Base-by-base conservation (phyloP, 192 early-diverging fungal genomes). In the Umbelopsis sp. region DNA sequence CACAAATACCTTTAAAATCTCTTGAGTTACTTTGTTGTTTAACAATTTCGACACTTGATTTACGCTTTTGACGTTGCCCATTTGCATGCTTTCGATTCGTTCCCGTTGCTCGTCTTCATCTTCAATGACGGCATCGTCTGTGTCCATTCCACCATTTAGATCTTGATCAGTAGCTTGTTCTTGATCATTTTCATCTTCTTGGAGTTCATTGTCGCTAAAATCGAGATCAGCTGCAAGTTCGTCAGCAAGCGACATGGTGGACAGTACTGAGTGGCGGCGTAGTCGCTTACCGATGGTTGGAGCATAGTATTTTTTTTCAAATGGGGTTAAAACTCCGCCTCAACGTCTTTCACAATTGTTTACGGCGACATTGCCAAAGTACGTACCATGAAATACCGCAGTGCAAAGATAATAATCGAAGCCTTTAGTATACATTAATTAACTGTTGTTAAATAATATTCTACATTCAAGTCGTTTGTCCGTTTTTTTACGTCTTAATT, bases 221-320 rank as follows among this genome's bases (percentile, higher is more conserved):
- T 95, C 93, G 29, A 96, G 85, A 71, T 98, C 97, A n/a, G 90
- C 90, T 21, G 93, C 82, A 31, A 97, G 80, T 75, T 96, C 95
- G 68, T 96, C 91, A 44, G 94, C 92, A 72, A 94, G 56, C 12
- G 79, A 82, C 56, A 62, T 62, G 52, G 52, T 62, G 3, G 20
- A 34, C 32, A 16, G 29, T n/a, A 34, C 4, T 6, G 26, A 4
- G 7, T 12, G 8, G 10, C 25, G 31, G 26, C 29, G 31, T 26
- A 62, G 14, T 62, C 52, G 22, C 52, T 26, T 10, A 7, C 24
- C 5, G 21, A 41, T 11, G 7, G 1, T 11, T 11, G 12, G 38
- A n/a, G n/a, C n/a, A n/a, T n/a, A n/a, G 38, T 41, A 11, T 41
- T 41, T 41, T 41, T 41, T 41, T 41, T 41, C 38, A 11, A 6